Evolutionary conservation across 495 filamentous ascomycete genomes (phyloP).

Genomic region (Neurospora africana): DNA sequence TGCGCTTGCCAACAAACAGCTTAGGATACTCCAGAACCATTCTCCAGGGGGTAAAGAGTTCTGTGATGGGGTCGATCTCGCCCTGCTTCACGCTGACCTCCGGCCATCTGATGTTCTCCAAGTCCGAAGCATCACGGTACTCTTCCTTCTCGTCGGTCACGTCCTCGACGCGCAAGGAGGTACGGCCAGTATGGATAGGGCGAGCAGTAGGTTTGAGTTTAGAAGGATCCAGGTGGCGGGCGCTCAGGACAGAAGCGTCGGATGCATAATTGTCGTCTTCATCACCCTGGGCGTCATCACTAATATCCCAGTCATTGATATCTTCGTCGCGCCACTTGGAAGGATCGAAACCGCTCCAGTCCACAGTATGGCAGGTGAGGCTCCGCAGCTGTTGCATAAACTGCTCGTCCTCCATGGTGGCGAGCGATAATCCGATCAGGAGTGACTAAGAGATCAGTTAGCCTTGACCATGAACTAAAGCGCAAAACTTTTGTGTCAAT

Average conservation of each 20-base stretch:
- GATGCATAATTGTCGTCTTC: constrained; percentile 1
- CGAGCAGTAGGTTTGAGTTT: background rate
- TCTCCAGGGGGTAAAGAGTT: constrained; percentile 48
- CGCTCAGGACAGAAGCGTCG: constrained; percentile 12
- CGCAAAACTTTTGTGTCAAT: background rate
- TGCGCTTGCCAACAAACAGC: constrained; percentile 40
- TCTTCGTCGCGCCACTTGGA: constrained; percentile 4
- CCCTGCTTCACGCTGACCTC: constrained; percentile 17
- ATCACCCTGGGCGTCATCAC: background rate
- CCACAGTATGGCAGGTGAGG: constrained; percentile 4
- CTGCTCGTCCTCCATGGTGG: constrained; percentile 4
- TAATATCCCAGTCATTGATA: background rate
- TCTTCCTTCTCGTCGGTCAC: constrained; percentile 4
- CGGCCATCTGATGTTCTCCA: constrained; percentile 13
- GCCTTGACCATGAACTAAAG: background rate
- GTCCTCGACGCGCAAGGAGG: background rate
- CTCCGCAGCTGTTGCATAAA: constrained; percentile 5
- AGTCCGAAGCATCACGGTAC: background rate
- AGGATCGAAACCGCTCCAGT: constrained; percentile 12
- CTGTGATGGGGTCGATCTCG: constrained; percentile 11
- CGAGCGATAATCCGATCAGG: background rate
- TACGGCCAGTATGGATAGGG: background rate
- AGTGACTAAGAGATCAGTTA: background rate
- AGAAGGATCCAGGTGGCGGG: constrained; percentile 4
- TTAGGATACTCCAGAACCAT: constrained; percentile 51